These are phyloP conservation scores for Mycogone perniciosa DNA, from an alignment of 2,329 filamentous ascomycete genomes.

Conservation along the genomic window DNA sequence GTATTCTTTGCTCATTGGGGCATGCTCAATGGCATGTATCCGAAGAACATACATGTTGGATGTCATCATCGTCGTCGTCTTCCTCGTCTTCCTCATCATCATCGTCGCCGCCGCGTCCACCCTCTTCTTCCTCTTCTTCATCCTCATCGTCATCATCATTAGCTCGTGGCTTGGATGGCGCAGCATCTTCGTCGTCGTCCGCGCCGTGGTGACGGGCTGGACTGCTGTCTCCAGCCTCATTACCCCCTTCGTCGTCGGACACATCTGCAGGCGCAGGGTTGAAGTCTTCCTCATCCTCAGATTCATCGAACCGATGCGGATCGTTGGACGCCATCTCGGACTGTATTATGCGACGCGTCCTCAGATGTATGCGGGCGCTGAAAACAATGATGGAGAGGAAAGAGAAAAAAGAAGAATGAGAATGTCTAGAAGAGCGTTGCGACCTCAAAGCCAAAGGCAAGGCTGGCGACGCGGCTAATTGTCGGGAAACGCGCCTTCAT, in stretches of 20 bases:
- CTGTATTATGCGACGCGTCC: conserved; percentile 4
- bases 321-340: conserved; percentile 43
- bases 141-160: conserved; percentile 30
- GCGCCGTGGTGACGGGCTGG: conserved; percentile 18
- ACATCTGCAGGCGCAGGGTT: conserved; percentile 70
- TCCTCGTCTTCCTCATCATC: conserved; percentile 33
- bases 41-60: conserved; percentile 50
- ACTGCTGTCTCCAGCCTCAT: conserved; percentile 32
- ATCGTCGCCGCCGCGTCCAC: conserved; percentile 16
- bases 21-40: background rate
- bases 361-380: conserved; percentile 2
- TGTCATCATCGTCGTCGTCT: conserved; percentile 58
- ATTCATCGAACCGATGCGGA: conserved; percentile 49
- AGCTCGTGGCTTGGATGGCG: conserved; percentile 11
- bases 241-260: conserved; percentile 54
- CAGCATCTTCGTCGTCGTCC: conserved; percentile 27
- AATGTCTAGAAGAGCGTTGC: conserved; percentile 3
- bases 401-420: background rate
- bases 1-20: conserved; percentile 7
- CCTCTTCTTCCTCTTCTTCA: conserved; percentile 37
- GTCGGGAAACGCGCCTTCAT: conserved; percentile 8
- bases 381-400: background rate
- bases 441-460: conserved; percentile 7
- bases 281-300: conserved; percentile 81
- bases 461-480: conserved; percentile 13